Percentiles rank a stretch among this genome's conserved stretches.
Evolutionary conservation across 129 eudicot species (phyloP).

Genomic region (Lactuca sativa): DNA sequence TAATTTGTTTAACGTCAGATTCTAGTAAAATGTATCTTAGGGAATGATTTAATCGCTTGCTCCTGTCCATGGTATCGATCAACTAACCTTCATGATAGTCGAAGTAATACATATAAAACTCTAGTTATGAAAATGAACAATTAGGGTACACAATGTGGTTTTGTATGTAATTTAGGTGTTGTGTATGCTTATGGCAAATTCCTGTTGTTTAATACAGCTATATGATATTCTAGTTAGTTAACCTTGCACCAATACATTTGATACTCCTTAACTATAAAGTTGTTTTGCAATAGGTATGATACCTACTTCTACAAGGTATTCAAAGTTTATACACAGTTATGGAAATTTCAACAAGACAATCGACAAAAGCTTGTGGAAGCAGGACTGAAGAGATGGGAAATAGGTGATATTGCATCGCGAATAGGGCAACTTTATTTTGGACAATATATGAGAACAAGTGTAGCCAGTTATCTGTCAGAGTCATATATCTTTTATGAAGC

Average conservation of each 20-base stretch:
- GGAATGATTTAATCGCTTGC: not conserved
- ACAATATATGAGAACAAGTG: slow-evolving; percentile 93
- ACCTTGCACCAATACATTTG: not conserved
- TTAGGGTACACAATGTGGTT: not conserved
- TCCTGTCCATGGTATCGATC: not conserved
- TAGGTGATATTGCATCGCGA: slow-evolving; percentile 96
- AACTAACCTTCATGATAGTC: not conserved
- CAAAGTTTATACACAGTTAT: slow-evolving; percentile 82
- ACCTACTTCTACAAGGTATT: slow-evolving; percentile 84
- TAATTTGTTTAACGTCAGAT: not conserved
- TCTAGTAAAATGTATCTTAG: not conserved
- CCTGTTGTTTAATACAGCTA: not conserved
- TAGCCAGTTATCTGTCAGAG: slow-evolving; percentile 82
- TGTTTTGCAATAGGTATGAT: slow-evolving; percentile 70
- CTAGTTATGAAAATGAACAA: too few relatives aligned
- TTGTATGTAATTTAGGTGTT: slow-evolving; percentile 4
- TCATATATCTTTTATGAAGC: slow-evolving; percentile 94
- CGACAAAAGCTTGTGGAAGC: slow-evolving; percentile 90
- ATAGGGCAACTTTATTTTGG: slow-evolving; percentile 97
- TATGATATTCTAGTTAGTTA: not conserved
- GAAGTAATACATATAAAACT: not conserved
- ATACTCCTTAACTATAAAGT: slow-evolving; percentile 4
- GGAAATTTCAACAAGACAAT: slow-evolving; percentile 98
- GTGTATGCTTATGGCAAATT: not conserved
- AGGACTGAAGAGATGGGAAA: slow-evolving; percentile 96